Evolutionary conservation across 2,329 filamentous ascomycete genomes (phyloP), one percentile per base, ranked within the genome.

Genomic region (Pseudocercospora ulei): DNA sequence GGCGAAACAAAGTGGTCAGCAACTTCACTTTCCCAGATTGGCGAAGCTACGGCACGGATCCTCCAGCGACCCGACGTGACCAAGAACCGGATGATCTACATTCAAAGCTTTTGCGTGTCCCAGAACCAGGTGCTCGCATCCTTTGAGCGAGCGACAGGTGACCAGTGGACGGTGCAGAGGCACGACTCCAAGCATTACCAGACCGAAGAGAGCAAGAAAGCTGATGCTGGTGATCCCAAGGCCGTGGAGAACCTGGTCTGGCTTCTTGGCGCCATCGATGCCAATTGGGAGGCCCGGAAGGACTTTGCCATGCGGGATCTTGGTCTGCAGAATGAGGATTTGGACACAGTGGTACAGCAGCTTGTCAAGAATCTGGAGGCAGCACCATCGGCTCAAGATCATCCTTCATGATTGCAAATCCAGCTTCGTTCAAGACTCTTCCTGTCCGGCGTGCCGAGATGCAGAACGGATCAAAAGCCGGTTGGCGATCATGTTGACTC

Each of bases 81-180:
- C 0, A 67, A 64, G 22, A 80, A 80, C 55, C 65, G 70, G 44
- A 73, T 75, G 54, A 56, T 81, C 18, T 67, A 66, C 35, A 60
- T 79, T 9, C 68, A 72, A 2, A 75, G 70, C 0, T 73, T 78
- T 48, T 68, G 68, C 18, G 67, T 70, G 0, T 69, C 70, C 1
- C 75, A 79, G 57, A 71, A 72, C 11, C 65, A 79, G 46, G 57
- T 82, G 1, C 53, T 80, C 1, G 56, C 60, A 7, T 54, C 66
- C 0, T 59, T 72, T 2, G 72, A 81, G 57, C 66, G 69, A 40
- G 59, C 66, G 7, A 72, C 70, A 0, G 68, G 67, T 2, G 52
- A 27, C 11, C 69, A 70, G 43, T 78, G 69, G 65, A 60, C 63
- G 0, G 61, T 76, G 1, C 64, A 61, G 2, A 57, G 57, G 8